Evolutionary conservation across 257 asterid genomes (phyloP), one percentile per base, ranked within the genome.

Genomic region (Solanum lycopersicoides): DNA sequence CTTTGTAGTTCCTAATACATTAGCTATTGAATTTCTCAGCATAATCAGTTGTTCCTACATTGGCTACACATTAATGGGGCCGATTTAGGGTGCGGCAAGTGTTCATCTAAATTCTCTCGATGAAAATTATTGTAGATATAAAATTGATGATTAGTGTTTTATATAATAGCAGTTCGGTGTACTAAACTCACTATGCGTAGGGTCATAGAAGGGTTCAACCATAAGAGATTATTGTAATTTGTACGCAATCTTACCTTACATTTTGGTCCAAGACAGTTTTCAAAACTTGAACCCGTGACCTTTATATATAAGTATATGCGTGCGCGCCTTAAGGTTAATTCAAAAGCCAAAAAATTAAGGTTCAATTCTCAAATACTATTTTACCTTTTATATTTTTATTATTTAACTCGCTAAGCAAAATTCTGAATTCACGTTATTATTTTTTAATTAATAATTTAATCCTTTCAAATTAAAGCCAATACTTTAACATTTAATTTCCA

Each of bases 201-300:
- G 23, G 4, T 53, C 0, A 0, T 9, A 53, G 23, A 53, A 53
- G 60, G 0, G 9, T 53, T 16, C 23, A 0, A 47, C 0, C 10
- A 53, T 0, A 6, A 0, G 23, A 21, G 4, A 16, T 23, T 16
- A 16, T 53, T 53, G 5, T 37, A 37, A 37, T 37, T 37, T 37
- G 1, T 53, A 53, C 7, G 10, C 60, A 53, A 5, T 16, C 9
- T 16, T 16, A 53, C 0, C 4, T 53, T 53, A 0, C 2, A 53
- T 53, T 53, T 53, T 3, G 5, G 1, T 0, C 9, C 16, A 1
- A 53, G 9, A 0, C 0, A 0, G 9, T 6, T 16, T 53, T 0
- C 0, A 16, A 53, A 0, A 53, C 9, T 53, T 53, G 9, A 53
- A 53, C 1, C 8, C 21, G 21, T 50, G 0, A 50, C 1, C 59